Conservation (phyloP, 768 basidiomycete genomes). For the Trametes punicea region DNA sequence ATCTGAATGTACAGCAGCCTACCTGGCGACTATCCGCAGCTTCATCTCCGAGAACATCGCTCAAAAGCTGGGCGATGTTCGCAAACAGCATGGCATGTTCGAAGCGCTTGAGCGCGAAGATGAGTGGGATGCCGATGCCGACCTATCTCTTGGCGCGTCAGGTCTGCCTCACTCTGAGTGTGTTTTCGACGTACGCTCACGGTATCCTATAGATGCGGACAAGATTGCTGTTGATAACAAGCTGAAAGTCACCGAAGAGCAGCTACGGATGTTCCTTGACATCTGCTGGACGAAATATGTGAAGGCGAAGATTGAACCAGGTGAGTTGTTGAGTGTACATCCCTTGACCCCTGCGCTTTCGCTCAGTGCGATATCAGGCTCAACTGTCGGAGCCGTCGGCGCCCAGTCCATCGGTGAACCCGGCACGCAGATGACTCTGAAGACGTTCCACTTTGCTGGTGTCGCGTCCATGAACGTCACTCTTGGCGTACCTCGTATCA, state of each 20-base stretch:
- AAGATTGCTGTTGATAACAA: constrained; percentile 83
- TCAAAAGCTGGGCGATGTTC: constrained; percentile 58
- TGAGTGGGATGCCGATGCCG: constrained; percentile 77
- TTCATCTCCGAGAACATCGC: constrained; percentile 73
- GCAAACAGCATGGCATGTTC: constrained; percentile 76
- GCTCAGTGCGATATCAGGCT: constrained; percentile 52
- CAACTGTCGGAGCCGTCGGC: constrained; percentile 97
- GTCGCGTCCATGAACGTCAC: constrained; percentile 99
- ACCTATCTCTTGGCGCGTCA: constrained; percentile 71
- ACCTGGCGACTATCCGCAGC: constrained; percentile 60
- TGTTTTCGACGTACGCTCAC: neutral
- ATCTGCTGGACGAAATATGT: constrained; percentile 90
- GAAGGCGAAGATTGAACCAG: constrained; percentile 95
- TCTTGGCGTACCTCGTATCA: constrained; percentile 98
- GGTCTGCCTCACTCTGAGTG: constrained; percentile 36
- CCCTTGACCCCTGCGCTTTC: neutral
- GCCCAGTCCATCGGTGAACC: constrained; percentile 99
- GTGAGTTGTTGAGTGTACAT: constrained; percentile 34
- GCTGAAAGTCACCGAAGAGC: constrained; percentile 81
- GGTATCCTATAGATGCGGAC: constrained; percentile 48
- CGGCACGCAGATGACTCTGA: constrained; percentile 98
- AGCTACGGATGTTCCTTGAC: constrained; percentile 77
- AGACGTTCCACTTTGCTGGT: constrained; percentile 99
- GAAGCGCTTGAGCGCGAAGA: constrained; percentile 70
- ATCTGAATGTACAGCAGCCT: constrained; percentile 69